phyloP scores from a whole-genome alignment of 2,329 filamentous ascomycete species.

The Paraconiothyrium sp. region DNA sequence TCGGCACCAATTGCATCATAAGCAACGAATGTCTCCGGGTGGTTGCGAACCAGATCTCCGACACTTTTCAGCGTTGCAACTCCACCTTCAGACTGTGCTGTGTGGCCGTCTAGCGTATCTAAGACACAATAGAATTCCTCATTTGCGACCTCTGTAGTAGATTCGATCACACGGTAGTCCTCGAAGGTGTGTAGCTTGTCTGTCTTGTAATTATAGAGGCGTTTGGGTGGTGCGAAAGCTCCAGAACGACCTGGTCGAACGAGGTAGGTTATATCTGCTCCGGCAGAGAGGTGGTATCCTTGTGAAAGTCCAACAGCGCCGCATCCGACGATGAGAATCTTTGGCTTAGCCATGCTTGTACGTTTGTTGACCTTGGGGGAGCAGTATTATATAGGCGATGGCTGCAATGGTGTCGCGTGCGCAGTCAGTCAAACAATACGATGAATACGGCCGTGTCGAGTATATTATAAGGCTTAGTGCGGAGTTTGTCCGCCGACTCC shows the following conservation, averaged over 20 bases:
- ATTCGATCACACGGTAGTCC: conserved; percentile 32
- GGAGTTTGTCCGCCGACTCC: too few relatives aligned
- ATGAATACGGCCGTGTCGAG: too few relatives aligned
- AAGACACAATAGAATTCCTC: conserved; percentile 29
- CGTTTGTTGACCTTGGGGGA: not conserved
- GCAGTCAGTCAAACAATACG: not conserved
- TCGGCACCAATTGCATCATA: conserved; percentile 30
- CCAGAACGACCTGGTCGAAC: conserved; percentile 32
- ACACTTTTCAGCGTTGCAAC: conserved; percentile 23
- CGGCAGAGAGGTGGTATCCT: conserved; percentile 30
- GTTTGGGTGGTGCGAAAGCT: conserved; percentile 29
- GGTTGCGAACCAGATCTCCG: conserved; percentile 26
- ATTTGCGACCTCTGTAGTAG: conserved; percentile 22
- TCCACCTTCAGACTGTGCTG: conserved; percentile 31
- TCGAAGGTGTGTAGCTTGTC: conserved; percentile 26
- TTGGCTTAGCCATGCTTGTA: conserved; percentile 25
- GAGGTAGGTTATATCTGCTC: conserved; percentile 33
- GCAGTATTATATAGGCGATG: too few relatives aligned
- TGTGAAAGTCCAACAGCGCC: conserved; percentile 33
- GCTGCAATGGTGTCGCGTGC: not conserved
- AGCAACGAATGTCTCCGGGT: conserved; percentile 20
- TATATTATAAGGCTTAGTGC: too few relatives aligned
- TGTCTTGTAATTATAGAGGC: conserved; percentile 33
- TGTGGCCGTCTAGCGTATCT: conserved; percentile 34
- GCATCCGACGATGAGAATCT: conserved; percentile 33